phyloP scores from a whole-genome alignment of 2,329 filamentous ascomycete species.

The Aspergillus flavus region DNA sequence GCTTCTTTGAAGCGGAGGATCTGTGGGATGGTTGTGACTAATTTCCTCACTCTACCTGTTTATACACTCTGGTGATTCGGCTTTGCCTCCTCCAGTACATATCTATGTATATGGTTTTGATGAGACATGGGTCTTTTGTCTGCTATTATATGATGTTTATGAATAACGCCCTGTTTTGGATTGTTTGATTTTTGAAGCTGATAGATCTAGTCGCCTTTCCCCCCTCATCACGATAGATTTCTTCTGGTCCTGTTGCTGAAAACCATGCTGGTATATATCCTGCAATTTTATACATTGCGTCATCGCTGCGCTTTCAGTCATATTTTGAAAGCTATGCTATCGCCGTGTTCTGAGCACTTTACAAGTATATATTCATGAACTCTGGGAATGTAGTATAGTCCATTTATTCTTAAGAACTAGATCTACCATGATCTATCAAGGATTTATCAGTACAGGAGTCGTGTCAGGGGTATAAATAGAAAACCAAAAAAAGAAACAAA shows the following conservation, averaged over 20 bases:
- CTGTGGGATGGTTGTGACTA: slow-evolving; percentile 24
- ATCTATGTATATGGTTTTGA: not conserved
- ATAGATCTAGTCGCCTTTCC: not conserved
- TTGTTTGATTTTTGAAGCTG: not conserved
- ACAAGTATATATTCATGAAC: not conserved
- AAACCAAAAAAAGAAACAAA: not conserved
- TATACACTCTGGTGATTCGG: not conserved
- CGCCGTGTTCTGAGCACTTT: not conserved
- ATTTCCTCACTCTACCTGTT: not conserved
- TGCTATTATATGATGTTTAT: not conserved
- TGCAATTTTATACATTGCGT: not conserved
- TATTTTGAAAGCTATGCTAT: not conserved
- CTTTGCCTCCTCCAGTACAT: not conserved
- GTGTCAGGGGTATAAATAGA: slow-evolving; percentile 16
- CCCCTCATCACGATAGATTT: not conserved
- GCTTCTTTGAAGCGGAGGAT: slow-evolving; percentile 37
- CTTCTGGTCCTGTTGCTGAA: not conserved
- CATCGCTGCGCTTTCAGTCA: not conserved
- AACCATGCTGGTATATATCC: not conserved
- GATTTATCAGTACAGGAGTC: slow-evolving; percentile 17
- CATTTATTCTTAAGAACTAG: slow-evolving; percentile 8
- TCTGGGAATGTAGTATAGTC: not conserved
- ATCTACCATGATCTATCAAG: slow-evolving; percentile 18
- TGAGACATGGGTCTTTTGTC: not conserved
- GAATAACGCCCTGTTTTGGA: not conserved